Percentiles rank a stretch among this genome's conserved stretches.
Evolutionary conservation across 1,139 yeast species (phyloP).

Genomic region (Debaryomyces nepalensis): DNA sequence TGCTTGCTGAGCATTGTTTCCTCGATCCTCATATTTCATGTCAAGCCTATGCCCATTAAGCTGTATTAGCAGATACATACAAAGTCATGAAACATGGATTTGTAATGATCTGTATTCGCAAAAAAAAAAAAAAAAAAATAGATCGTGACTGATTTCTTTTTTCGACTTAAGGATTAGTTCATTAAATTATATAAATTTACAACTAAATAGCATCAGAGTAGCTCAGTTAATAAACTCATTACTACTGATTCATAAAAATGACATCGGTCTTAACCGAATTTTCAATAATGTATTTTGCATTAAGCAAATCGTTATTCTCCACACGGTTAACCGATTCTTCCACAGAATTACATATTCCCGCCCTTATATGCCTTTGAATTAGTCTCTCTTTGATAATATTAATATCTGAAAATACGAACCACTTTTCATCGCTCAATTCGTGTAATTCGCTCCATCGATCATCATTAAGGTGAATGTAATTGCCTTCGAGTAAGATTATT

Average conservation of each 20-base stretch:
- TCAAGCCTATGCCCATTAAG: neutral
- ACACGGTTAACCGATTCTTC: conserved; percentile 22
- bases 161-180: too few species aligned
- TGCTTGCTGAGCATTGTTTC: conserved; percentile 23
- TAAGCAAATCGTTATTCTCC: conserved; percentile 22
- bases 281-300: conserved; percentile 21
- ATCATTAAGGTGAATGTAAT: conserved; percentile 22
- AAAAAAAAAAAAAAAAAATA: too few species aligned
- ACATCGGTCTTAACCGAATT: conserved; percentile 11
- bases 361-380: conserved; percentile 21
- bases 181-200: too few species aligned
- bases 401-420: conserved; percentile 20
- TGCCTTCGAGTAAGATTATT: conserved; percentile 25
- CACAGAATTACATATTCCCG: conserved; percentile 18
- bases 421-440: conserved; percentile 19
- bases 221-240: neutral
- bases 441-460: conserved; percentile 22
- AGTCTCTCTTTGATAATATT: conserved; percentile 20
- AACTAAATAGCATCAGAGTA: neutral
- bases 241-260: conserved; percentile 6
- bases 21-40: conserved; percentile 5
- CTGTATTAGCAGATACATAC: too few species aligned
- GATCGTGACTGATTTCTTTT: too few species aligned
- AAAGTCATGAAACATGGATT: too few species aligned
- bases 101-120: too few species aligned